Base-by-base conservation (phyloP, 371 early-diverging fungal species). In the Smittium culicis region DNA sequence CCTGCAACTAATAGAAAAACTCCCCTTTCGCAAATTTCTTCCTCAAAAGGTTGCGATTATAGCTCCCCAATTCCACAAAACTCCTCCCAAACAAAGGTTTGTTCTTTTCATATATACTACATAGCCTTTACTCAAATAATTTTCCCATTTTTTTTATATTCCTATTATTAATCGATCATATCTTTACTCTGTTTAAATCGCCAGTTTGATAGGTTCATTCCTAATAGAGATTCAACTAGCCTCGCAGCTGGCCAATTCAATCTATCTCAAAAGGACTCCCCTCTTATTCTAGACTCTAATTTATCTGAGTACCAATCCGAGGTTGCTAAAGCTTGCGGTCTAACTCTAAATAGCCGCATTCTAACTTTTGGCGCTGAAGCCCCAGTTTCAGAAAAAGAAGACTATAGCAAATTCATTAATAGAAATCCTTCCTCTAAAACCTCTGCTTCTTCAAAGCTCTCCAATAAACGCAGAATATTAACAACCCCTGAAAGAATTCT, bases 201-300 rank as follows among this genome's bases (percentile, higher is more conserved):
- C n/a, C n/a, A n/a, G 83, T 86, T 81, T 78, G 89, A 90, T 72
- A 83, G 91, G 17, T 84, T 86, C 70, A 88, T 89, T 65, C 88
- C 91, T 0, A 81, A 79, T 68, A 81, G 85, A 57, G 70, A 75
- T 3, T 78, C 83, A 17, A 86, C 83, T 77, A 81, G 86, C 64
- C 73, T 85, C 55, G 73, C 78, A 0, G 80, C 86, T 5, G 77
- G 84, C 5, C 90, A 88, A 70, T 86, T 82, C 70, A 82, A 81
- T 59, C 74, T 87, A 31, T 70, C 80, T 3, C 72, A 77, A 28
- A 66, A 67, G 2, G 63, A 33, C 3, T 2, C 5, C 2, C 54
- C 77, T 8, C 60, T 66, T 58, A 71, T 68, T 20, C 66, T 83
- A 34, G 84, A 87, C 69, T 71, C 78, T 1, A 70, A 73, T 14